phyloP scores from a whole-genome alignment of 2,329 filamentous ascomycete genomes.

The Fusarium denticulatum region DNA sequence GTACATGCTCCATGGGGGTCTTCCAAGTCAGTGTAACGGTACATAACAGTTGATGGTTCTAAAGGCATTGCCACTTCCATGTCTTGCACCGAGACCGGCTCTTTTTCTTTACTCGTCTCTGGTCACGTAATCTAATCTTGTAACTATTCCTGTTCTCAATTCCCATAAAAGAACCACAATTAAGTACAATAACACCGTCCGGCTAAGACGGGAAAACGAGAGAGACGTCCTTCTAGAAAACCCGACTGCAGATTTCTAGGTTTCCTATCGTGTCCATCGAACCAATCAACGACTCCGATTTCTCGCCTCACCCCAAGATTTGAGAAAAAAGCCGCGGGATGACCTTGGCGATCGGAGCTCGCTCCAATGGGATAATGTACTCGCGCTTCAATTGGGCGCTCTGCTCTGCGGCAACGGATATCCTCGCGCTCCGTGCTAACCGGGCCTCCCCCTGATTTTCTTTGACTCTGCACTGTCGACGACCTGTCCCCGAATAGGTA shows the following conservation, averaged over 20 bases:
- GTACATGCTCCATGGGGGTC: constrained; percentile 17
- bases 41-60: background rate
- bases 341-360: constrained; percentile 25
- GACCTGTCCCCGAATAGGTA: constrained; percentile 18
- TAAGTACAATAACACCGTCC: background rate
- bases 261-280: constrained; percentile 22
- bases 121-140: background rate
- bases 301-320: constrained; percentile 16
- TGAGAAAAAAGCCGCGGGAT: constrained; percentile 31
- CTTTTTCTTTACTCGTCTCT: background rate
- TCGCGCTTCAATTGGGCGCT: constrained; percentile 32
- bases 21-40: background rate
- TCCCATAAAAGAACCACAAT: background rate
- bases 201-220: constrained; percentile 2
- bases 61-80: background rate
- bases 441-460: constrained; percentile 27
- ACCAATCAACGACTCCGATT: constrained; percentile 17
- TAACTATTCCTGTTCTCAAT: background rate
- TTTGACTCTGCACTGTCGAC: background rate
- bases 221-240: constrained; percentile 39
- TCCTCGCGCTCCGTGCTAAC: constrained; percentile 33
- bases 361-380: constrained; percentile 29
- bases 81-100: background rate
- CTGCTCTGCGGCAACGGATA: constrained; percentile 4
- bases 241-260: constrained; percentile 20